Conservation (phyloP, 176 grass and related monocot genomes). For the Carex parvula region DNA sequence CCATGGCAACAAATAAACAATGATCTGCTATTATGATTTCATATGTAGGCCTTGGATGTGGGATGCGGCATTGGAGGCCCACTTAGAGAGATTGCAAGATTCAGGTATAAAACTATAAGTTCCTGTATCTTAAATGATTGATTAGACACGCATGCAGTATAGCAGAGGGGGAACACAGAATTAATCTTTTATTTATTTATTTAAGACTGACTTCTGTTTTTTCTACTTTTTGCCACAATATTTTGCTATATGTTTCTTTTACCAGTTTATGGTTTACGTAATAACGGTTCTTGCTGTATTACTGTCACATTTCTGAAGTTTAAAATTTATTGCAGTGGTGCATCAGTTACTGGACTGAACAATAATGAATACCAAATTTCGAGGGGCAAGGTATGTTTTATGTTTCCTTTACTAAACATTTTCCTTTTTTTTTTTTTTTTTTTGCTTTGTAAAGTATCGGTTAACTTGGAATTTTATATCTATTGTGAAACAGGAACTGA, state of each 20-base stretch:
- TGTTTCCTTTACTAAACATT: not conserved
- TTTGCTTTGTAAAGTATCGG: not conserved
- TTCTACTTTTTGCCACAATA: not conserved
- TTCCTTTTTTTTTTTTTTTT: not conserved
- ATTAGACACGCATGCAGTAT: not conserved
- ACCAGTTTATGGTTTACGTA: not conserved
- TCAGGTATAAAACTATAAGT: conserved; percentile 43
- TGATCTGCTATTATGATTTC: not conserved
- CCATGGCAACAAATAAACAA: conserved; percentile 5
- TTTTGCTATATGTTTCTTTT: not conserved
- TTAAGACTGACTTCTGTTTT: not conserved
- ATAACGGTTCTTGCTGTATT: not conserved
- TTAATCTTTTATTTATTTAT: not conserved
- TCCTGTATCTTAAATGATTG: not conserved
- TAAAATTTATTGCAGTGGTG: conserved; percentile 53
- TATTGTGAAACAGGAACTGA: conserved; percentile 55
- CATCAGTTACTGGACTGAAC: conserved; percentile 93
- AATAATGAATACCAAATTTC: conserved; percentile 97
- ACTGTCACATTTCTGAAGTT: not conserved
- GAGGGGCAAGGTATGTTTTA: conserved; percentile 68
- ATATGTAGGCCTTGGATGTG: conserved; percentile 81
- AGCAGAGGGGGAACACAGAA: not conserved
- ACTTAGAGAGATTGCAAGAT: conserved; percentile 88
- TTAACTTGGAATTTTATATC: conserved; percentile 31
- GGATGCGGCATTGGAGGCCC: conserved; percentile 95